Evolutionary conservation across 2,329 filamentous ascomycete species (phyloP), one percentile per base, ranked within the genome.

Genomic region (Aureobasidium vineae): DNA sequence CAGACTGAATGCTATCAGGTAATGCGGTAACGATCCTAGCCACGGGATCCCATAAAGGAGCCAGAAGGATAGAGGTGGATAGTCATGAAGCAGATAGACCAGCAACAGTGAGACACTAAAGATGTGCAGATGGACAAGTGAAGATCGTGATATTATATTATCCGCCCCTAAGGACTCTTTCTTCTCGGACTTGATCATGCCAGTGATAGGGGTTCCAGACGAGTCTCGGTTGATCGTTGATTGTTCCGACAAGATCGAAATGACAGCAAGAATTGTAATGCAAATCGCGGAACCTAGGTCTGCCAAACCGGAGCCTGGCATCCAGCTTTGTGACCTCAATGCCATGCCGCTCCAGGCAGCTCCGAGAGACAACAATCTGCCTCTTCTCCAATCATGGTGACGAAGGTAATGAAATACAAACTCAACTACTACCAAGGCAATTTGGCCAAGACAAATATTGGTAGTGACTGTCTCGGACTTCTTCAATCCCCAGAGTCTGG

Each of bases 121-220:
- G 13, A 52, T 52, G 26, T 52, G 49, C 7, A n/a, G 19, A 5
- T 26, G n/a, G 7, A 47, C 21, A 5, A 5, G 5, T 15, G 11
- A 23, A 26, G 21, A 23, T 47, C 21, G 2, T 26, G 43, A 26
- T 26, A 4, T 47, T 23, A 6, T 5, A 13, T 3, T 15, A 6
- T 45, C 1, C 11, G 43, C 11, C 5, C 5, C 4, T 23, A 1
- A 15, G 13, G 43, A 3, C 4, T 47, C 43, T 23, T 21, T 8
- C 15, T 47, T 13, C 11, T 26, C 4, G 1, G 10, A 23, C 43
- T 26, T 26, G 10, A 13, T 13, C 5, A 5, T 13, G 8, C 21
- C n/a, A 1, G n/a, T 1, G 4, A 10, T 4, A 2, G n/a, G 4
- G 1, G n/a, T 2, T 13, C 1, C 13, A 11, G 41, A 45, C 1